Conservation (phyloP, 2,329 filamentous ascomycete species). For the Pestalotiopsis sp. region DNA sequence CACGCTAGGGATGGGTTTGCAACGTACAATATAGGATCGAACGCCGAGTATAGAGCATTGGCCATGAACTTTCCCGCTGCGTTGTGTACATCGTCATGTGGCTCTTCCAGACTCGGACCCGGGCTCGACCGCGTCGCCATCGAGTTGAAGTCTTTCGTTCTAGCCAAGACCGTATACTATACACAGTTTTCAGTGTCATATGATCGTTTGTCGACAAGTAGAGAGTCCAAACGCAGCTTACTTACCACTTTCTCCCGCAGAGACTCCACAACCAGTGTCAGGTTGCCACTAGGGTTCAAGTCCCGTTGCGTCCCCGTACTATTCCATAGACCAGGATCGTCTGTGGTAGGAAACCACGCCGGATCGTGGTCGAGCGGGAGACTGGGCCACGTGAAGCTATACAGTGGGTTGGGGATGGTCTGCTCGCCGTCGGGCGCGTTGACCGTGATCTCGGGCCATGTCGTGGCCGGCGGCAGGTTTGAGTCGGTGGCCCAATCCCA, state of each 20-base stretch:
- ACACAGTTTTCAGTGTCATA: slow-evolving; percentile 6
- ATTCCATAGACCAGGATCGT: slow-evolving; percentile 29
- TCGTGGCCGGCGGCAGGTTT: slow-evolving; percentile 44
- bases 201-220: neutral
- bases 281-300: slow-evolving; percentile 28
- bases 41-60: slow-evolving; percentile 41
- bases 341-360: slow-evolving; percentile 36
- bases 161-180: slow-evolving; percentile 46
- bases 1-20: neutral
- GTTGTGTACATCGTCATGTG: slow-evolving; percentile 47
- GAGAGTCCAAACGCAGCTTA: neutral
- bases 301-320: slow-evolving; percentile 44
- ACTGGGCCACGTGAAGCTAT: slow-evolving; percentile 51
- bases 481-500: slow-evolving; percentile 56
- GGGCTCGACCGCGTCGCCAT: slow-evolving; percentile 42
- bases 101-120: slow-evolving; percentile 44
- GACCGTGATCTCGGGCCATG: slow-evolving; percentile 38
- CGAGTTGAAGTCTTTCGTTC: slow-evolving; percentile 37
- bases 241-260: slow-evolving; percentile 46
- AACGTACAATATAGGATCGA: slow-evolving; percentile 50
- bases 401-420: slow-evolving; percentile 54
- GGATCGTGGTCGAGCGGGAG: slow-evolving; percentile 34
- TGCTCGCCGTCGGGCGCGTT: slow-evolving; percentile 42
- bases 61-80: slow-evolving; percentile 36
- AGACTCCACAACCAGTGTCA: slow-evolving; percentile 28